Evolutionary conservation across 192 early-diverging fungal species (phyloP).

Genomic region (Coemansia erecta): DNA sequence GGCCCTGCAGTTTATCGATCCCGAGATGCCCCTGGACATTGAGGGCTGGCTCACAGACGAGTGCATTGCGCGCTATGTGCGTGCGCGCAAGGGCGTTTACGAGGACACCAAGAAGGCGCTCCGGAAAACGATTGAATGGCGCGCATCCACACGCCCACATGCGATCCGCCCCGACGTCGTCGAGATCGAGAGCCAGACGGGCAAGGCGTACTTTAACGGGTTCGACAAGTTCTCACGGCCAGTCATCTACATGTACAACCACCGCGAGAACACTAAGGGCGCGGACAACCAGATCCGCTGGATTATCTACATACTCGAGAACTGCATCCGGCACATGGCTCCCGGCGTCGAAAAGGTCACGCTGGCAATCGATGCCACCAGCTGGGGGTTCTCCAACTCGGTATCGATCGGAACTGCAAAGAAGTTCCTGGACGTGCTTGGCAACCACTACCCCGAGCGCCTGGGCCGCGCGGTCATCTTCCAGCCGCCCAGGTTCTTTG

Average conservation of each 20-base stretch:
- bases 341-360: slow-evolving; percentile 71
- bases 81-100: slow-evolving; percentile 70
- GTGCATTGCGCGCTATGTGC: slow-evolving; percentile 69
- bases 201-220: slow-evolving; percentile 83
- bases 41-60: slow-evolving; percentile 54
- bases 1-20: slow-evolving; percentile 26
- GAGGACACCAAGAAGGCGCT: slow-evolving; percentile 64
- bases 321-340: slow-evolving; percentile 66
- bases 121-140: slow-evolving; percentile 77
- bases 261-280: slow-evolving; percentile 78
- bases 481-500: slow-evolving; percentile 84
- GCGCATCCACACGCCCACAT: slow-evolving; percentile 67
- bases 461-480: slow-evolving; percentile 69
- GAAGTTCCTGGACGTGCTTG: slow-evolving; percentile 77
- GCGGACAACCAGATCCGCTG: slow-evolving; percentile 71
- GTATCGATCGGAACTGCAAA: slow-evolving; percentile 71
- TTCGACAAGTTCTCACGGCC: slow-evolving; percentile 77
- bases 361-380: slow-evolving; percentile 81
- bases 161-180: slow-evolving; percentile 70
- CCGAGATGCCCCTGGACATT: slow-evolving; percentile 39
- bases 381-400: slow-evolving; percentile 62
- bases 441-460: slow-evolving; percentile 89
- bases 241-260: slow-evolving; percentile 72
- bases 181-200: slow-evolving; percentile 71
- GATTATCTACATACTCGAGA: slow-evolving; percentile 81